Base-by-base conservation (phyloP, 148 eudicot species). In the Vaccinium darrowii region DNA sequence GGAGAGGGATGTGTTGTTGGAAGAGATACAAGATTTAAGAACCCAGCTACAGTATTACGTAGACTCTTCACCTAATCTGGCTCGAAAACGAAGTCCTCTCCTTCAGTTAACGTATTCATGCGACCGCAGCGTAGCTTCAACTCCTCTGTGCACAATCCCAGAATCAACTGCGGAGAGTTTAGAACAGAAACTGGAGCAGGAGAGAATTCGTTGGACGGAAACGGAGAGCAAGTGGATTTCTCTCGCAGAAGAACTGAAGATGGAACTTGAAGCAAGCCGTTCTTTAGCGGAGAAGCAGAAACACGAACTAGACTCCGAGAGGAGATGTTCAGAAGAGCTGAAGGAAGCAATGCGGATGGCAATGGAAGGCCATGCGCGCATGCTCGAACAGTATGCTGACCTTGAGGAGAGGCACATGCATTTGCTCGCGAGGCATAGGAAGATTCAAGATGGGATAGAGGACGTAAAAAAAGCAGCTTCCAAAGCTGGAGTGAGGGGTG, bases 301-400 rank as follows among this genome's bases (percentile, higher is more conserved):
- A 81, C 93, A 88, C 60, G 98, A 97, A 74, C 89, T 95, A 8
- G 92, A 94, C 54, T 90, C 83, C 11, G 99, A 97, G 88, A 95
- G 87, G 84, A 92, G 90, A 84, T 94, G 98, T 84, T 93, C 96
- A 36, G 98, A 93, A 65, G 99, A 97, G 90, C 87, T 95, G 62
- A 94, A 94, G 91, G 99, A 94, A 89, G 98, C 98, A 72, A 88
- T 97, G 93, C 96, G 93, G 86, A 86, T 95, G 86, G 98, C 98
- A 50, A 97, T 97, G 98, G 90, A 95, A 84, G 95, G 98, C 74
- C 98, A 95, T 89, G 99, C 99, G 23, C 93, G 98, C 56, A 94
- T 97, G 98, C 98, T 97, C 73, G 99, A 97, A 84, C 98, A 95
- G 84, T 93, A 94, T 82, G 99, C 95, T 19, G 98, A 97, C 47